Base-by-base conservation (phyloP, 305 asterid species). In the Andrographis paniculata region DNA sequence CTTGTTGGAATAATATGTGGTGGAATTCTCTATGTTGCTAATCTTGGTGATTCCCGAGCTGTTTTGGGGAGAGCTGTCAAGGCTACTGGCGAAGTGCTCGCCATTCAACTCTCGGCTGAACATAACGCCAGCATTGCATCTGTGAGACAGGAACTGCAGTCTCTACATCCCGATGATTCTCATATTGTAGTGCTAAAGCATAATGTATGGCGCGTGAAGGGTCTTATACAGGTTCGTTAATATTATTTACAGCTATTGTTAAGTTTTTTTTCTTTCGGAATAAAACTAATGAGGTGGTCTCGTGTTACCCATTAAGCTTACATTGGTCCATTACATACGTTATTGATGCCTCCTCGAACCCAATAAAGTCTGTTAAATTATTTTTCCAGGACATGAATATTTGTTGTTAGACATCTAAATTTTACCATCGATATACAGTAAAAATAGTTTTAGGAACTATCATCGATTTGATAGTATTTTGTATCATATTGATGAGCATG, bases 1-100 rank as follows among this genome's bases (percentile, higher is more conserved):
- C 87, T 88, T 16, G 94, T 80, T 14, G 97, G 95, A 47, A 60
- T 88, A 23, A 70, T 88, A 60, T 88, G 97, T 61, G 49, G 62
- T 43, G 95, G 94, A 19, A 75, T 61, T 35, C 84, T 88, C 24
- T 88, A 88, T 44, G 56, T 88, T 12, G 95, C 97, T 30, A 88
- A 85, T 61, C 74, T 72, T 45, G 97, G 97, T 6, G 95, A 88
- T 62, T 88, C 97, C 2, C 87, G 97, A 33, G 95, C 97, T 50
- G 95, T 85, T 59, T 58, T 85, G 55, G 97, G 95, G 44, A 75
- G 93, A 69, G 78, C 77, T 35, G 94, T 88, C 33, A 88, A 76
- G 80, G 84, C 94, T 14, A 88, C 95, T 1, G 95, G 93, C 18
- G 97, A 88, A 55, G 94, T 85, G 14, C 76, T 88, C 47, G 69